Conservation (phyloP, 768 basidiomycete genomes). For the Scleroderma bovista region DNA sequence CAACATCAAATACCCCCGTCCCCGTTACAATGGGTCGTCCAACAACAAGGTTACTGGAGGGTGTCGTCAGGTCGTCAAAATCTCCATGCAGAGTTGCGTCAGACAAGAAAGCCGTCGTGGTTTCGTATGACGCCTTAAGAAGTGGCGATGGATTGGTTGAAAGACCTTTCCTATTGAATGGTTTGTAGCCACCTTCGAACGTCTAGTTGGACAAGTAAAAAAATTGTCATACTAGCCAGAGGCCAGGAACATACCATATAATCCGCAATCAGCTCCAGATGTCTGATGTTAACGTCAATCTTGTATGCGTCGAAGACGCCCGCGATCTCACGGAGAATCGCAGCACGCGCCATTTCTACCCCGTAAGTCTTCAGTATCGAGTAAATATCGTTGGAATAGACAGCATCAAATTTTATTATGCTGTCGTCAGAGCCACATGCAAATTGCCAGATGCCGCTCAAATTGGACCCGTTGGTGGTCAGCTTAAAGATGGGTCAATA, state of each 20-base stretch:
- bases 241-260: conserved; percentile 75
- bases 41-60: conserved; percentile 87
- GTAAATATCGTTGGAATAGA: conserved; percentile 95
- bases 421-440: conserved; percentile 45
- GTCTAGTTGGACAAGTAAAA: conserved; percentile 48
- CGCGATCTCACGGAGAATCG: conserved; percentile 87
- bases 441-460: conserved; percentile 83
- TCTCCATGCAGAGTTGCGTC: conserved; percentile 94
- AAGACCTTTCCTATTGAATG: conserved; percentile 96
- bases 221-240: background rate
- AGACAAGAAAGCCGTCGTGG: conserved; percentile 87
- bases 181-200: conserved; percentile 95
- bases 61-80: conserved; percentile 87
- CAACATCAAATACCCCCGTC: conserved; percentile 92
- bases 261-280: conserved; percentile 95
- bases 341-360: conserved; percentile 91
- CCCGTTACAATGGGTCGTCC: conserved; percentile 86
- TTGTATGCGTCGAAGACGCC: conserved; percentile 93
- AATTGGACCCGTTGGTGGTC: conserved; percentile 90
- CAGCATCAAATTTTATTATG: conserved; percentile 69
- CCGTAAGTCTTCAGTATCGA: conserved; percentile 89
- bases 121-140: conserved; percentile 96
- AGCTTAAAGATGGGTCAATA: conserved; percentile 38
- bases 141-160: conserved; percentile 91
- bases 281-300: conserved; percentile 90